A percentile compares a stretch with the other conserved stretches of the same genome.
These are phyloP conservation scores for Pontederia paniculata DNA, from an alignment of 176 grass and related monocot genomes.

Conservation along the genomic window DNA sequence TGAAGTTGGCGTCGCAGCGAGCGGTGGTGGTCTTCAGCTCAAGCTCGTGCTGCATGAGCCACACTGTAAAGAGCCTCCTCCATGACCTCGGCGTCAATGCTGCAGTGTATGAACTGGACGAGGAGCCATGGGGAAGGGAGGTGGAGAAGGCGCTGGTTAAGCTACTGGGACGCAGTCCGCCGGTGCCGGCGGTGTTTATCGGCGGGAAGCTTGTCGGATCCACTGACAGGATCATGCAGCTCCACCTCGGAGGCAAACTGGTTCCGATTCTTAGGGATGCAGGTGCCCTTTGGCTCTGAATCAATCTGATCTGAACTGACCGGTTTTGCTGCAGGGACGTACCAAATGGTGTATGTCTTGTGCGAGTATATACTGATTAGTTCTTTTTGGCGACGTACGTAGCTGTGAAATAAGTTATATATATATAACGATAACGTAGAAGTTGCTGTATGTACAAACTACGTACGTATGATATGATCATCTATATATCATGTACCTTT, in stretches of 20 bases:
- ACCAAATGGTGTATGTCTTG: too few species aligned
- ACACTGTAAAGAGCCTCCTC: slow-evolving; percentile 43
- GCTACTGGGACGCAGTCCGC: slow-evolving; percentile 11
- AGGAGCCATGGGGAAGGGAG: slow-evolving; percentile 24
- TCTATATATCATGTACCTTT: too few species aligned
- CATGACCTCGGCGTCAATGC: slow-evolving; percentile 33
- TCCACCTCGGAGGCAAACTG: slow-evolving; percentile 33
- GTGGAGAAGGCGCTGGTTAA: slow-evolving; percentile 27
- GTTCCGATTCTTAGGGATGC: slow-evolving; percentile 37
- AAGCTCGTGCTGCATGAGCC: slow-evolving; percentile 81
- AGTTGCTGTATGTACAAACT: too few species aligned
- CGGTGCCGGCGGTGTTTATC: slow-evolving; percentile 39
- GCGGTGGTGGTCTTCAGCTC: slow-evolving; percentile 68
- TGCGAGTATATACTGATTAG: too few species aligned
- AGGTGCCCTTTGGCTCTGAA: slow-evolving; percentile 37
- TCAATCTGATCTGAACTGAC: background rate
- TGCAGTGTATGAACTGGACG: slow-evolving; percentile 29
- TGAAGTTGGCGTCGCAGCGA: slow-evolving; percentile 41
- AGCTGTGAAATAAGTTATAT: too few species aligned
- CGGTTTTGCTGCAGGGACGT: too few species aligned
- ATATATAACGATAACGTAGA: too few species aligned
- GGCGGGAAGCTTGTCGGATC: slow-evolving; percentile 34
- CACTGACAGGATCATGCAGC: slow-evolving; percentile 35
- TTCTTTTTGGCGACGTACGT: too few species aligned
- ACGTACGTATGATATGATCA: too few species aligned